These are phyloP conservation scores for Scopulariopsis brevicaulis DNA, from an alignment of 2,329 filamentous ascomycete species.

Conservation along the genomic window DNA sequence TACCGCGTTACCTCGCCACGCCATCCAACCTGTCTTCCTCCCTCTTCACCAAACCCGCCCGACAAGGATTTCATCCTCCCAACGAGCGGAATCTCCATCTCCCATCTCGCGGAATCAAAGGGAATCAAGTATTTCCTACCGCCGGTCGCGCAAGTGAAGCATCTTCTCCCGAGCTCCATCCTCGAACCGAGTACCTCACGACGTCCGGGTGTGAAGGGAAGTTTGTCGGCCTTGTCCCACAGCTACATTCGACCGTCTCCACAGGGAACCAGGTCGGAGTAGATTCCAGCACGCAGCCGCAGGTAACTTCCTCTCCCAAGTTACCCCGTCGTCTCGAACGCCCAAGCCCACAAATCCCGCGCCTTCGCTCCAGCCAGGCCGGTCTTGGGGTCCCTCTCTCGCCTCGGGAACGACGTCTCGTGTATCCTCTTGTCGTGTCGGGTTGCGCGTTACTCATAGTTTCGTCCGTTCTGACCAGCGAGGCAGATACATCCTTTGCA, in stretches of 20 bases:
- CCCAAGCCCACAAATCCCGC: neutral
- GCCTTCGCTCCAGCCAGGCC: neutral
- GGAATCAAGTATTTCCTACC: neutral
- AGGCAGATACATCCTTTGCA: constrained; percentile 2
- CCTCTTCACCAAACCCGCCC: neutral
- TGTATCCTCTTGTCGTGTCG: constrained; percentile 1
- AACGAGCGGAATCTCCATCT: neutral
- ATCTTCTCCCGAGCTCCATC: neutral
- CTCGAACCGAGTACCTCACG: neutral
- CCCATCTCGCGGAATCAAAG: neutral
- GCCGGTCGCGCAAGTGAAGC: neutral
- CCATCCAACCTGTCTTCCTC: neutral
- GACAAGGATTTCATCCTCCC: neutral
- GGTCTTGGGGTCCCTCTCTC: neutral
- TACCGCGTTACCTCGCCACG: neutral
- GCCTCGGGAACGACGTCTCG: neutral
- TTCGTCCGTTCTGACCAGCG: neutral
- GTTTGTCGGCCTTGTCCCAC: constrained; percentile 2
- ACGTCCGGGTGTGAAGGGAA: neutral
- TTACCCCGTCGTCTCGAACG: neutral
- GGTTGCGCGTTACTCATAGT: constrained; percentile 1
- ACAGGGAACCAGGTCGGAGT: constrained; percentile 4
- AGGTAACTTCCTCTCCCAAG: constrained; percentile 2
- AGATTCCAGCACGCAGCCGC: constrained; percentile 5
- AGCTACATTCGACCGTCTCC: constrained; percentile 2